These are phyloP conservation scores for Rubus parviflorus DNA, from an alignment of 306 rosid genomes.

Conservation along the genomic window DNA sequence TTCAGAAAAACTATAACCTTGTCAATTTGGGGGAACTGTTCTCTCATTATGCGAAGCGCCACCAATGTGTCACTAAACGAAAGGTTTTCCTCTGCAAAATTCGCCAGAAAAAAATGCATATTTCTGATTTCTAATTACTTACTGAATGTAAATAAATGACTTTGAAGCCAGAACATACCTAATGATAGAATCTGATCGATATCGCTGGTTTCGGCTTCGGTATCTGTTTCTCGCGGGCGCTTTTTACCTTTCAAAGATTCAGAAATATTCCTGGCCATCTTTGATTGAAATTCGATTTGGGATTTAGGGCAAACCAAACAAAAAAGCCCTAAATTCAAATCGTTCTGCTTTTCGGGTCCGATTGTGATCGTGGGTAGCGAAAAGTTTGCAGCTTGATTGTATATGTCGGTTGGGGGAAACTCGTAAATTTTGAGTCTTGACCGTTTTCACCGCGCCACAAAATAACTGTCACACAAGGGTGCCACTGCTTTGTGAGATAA, in stretches of 20 bases:
- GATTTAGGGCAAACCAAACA: background rate
- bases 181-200: slow-evolving; percentile 31
- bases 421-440: background rate
- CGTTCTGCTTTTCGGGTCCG: background rate
- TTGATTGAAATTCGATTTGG: slow-evolving; percentile 8
- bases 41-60: slow-evolving; percentile 91
- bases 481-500: too few relatives aligned
- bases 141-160: background rate
- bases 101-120: background rate
- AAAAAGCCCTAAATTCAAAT: slow-evolving; percentile 7
- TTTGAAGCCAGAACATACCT: slow-evolving; percentile 15
- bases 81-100: slow-evolving; percentile 67
- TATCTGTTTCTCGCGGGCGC: slow-evolving; percentile 37
- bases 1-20: slow-evolving; percentile 39
- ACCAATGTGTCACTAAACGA: slow-evolving; percentile 73
- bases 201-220: slow-evolving; percentile 17
- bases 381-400: background rate
- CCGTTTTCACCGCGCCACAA: background rate
- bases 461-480: background rate
- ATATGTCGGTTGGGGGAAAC: background rate
- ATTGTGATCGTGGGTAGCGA: slow-evolving; percentile 4
- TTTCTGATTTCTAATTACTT: background rate
- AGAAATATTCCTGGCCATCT: slow-evolving; percentile 18
- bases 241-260: slow-evolving; percentile 38
- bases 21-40: slow-evolving; percentile 68